A percentile compares a stretch with the other conserved stretches of the same genome.
Conservation (phyloP, 169 alveolate species). For the Toxoplasma gondii region DNA sequence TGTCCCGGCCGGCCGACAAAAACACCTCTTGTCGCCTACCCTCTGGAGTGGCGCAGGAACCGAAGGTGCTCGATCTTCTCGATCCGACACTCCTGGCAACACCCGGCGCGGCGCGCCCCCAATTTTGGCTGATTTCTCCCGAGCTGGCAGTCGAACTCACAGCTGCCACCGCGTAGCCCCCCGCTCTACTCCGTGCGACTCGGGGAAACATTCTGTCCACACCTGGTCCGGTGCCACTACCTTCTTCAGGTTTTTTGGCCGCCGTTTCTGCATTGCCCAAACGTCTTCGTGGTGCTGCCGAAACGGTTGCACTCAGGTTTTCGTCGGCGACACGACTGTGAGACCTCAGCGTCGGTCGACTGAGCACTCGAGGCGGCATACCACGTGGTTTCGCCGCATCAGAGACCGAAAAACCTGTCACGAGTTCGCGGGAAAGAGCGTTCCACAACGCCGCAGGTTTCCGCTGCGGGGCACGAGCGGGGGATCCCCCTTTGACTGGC, state of each 20-base stretch:
- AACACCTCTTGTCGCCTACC: too few species aligned
- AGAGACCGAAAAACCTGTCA: not conserved
- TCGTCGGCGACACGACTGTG: not conserved
- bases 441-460: not conserved
- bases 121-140: too few species aligned
- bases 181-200: too few species aligned
- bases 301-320: not conserved
- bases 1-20: too few species aligned
- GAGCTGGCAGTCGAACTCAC: too few species aligned
- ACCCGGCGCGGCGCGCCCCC: too few species aligned
- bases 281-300: not conserved
- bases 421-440: not conserved
- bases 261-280: not conserved
- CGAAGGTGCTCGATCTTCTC: too few species aligned
- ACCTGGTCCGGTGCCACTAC: too few species aligned
- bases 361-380: not conserved
- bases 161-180: too few species aligned
- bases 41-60: too few species aligned
- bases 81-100: too few species aligned
- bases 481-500: not conserved
- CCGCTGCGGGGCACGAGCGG: not conserved
- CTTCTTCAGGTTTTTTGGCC: not conserved
- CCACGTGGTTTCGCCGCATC: not conserved
- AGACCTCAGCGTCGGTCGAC: not conserved
- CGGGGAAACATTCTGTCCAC: too few species aligned